phyloP scores from a whole-genome alignment of 441 rosid genomes.

The Syzygium malaccense region DNA sequence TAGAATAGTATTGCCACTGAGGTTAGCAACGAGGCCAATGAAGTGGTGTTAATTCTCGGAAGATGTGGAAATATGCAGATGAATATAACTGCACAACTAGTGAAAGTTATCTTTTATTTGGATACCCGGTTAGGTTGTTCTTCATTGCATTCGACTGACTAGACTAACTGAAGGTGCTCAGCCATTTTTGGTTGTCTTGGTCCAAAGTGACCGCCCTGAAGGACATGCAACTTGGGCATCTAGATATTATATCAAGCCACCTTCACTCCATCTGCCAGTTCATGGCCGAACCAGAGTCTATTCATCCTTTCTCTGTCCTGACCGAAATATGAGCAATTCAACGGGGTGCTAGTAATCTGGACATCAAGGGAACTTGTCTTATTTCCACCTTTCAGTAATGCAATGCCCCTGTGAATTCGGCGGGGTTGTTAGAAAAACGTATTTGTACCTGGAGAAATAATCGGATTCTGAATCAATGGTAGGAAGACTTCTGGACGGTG shows the following conservation, averaged over 20 bases:
- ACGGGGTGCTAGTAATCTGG: not conserved
- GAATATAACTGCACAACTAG: not conserved
- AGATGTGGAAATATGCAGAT: not conserved
- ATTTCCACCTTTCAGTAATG: not conserved
- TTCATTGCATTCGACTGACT: not conserved
- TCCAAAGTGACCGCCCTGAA: not conserved
- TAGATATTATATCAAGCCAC: not conserved
- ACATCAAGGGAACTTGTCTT: not conserved
- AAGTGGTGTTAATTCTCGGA: not conserved
- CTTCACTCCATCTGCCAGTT: not conserved
- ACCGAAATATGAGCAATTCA: not conserved
- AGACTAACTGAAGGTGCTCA: not conserved
- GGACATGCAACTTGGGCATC: not conserved
- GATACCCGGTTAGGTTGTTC: not conserved
- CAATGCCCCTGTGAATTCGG: not conserved
- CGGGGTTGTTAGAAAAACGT: not conserved
- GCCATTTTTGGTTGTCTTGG: not conserved
- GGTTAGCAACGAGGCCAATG: not conserved
- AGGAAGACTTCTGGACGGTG: not conserved
- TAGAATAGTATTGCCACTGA: not conserved
- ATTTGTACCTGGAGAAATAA: not conserved
- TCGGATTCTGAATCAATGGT: not conserved
- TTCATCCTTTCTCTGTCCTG: not conserved
- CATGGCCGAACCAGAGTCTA: not conserved
- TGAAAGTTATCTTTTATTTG: not conserved